Base-by-base conservation (phyloP, 1,139 yeast genomes). In the Magnusiomyces sp. region DNA sequence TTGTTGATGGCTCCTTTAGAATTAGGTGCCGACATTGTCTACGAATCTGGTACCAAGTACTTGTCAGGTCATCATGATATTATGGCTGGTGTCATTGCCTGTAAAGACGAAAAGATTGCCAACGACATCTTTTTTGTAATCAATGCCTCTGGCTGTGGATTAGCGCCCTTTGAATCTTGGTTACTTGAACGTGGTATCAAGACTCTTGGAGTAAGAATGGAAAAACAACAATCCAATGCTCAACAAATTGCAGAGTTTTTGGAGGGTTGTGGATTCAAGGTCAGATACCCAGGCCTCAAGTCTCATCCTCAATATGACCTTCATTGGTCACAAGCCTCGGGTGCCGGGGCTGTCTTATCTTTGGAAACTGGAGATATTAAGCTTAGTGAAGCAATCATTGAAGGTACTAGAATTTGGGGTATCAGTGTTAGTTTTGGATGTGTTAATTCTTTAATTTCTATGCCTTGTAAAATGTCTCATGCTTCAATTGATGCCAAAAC, bases 381-480 rank as follows among this genome's bases (percentile, higher is more conserved):
- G 52, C 70, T 78, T 45, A 77, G 86, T 43, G 92, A 85, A 63
- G 74, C 76, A 53, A 81, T 90, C 55, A 92, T 89, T 23, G 92
- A 86, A 59, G 72, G 74, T 48, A 79, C 90, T 10, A 79, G 81
- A 51, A 73, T 90, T 43, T 90, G 86, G 72, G 89, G 92, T 38
- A 88, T 90, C 57, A 87, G 95, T 9, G 97, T 90, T 3, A 85
- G 95, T 5, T 90, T 90, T 68, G 97, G 97, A 17, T 85, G 95
- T 66, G 96, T 90, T 52, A 87, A 88, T 69, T 86, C 95, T 17
- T 74, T 90, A 61, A 87, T 90, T 53, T 84, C 94, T 45, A 79
- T 89, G 83, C 97, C 97, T 11, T 87, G 96, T 67, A 80, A 80
- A 66, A 89, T 89, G 97, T 86, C 95, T 2, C 97, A 89, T 64